Evolutionary conservation across 2,329 filamentous ascomycete genomes (phyloP), one percentile per base, ranked within the genome.

Genomic region (Davidsoniella eucalypti): DNA sequence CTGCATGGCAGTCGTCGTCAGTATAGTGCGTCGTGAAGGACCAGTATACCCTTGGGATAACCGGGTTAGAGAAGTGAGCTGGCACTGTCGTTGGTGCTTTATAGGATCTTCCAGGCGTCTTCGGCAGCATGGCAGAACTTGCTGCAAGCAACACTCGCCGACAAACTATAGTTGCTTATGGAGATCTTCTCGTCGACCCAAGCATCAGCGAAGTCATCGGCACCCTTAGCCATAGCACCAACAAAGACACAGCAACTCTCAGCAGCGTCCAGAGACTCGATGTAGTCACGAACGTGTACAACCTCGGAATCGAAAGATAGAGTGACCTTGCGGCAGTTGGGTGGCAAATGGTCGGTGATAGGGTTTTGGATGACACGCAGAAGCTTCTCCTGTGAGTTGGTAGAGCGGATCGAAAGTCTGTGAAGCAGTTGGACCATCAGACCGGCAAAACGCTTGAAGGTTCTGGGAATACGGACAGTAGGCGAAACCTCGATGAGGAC

Each of bases 81-180:
- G 12, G 12, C 12, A n/a, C 25, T 25, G 29, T 18, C 8, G 9
- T 14, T 39, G 18, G 21, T 25, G 17, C 21, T 43, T 73, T 80
- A 98, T 60, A 95, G 76, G 58, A 98, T 84, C 62, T 86, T 80
- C 92, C 92, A 98, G 36, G 83, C 82, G 65, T 98, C 92, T 68
- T 98, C 92, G 41, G 88, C 90, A 39, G 90, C 92, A 67, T 98
- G 92, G 67, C 92, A 96, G 72, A 98, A 96, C 67, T 96, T 98
- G 78, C 90, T 95, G 75, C 92, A 98, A 41, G 92, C 90, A 55
- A 98, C 92, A 70, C 90, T 96, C 54, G 92, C 92, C 61, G 87
- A 94, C 55, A 98, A 74, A 61, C 88, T 94, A 74, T 85, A 98
- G 67, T 95, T 94, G 73, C 90, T 96, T 69, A 98, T 96, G 59